These are phyloP conservation scores for Spathaspora arborariae DNA, from an alignment of 805 yeast genomes.

Conservation along the genomic window DNA sequence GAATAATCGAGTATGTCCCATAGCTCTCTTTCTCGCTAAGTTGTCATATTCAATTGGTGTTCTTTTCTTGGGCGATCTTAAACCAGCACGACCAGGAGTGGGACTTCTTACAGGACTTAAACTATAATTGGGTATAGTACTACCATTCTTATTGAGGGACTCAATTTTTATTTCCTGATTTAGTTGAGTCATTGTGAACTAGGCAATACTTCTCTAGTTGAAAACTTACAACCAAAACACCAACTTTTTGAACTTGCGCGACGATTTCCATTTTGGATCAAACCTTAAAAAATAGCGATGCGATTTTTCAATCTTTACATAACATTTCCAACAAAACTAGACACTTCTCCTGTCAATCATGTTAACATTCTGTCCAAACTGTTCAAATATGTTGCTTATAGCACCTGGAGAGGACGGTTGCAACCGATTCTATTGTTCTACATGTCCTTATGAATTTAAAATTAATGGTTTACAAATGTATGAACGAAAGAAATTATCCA, in stretches of 20 bases:
- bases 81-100: conserved; percentile 40
- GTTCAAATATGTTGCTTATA: conserved; percentile 84
- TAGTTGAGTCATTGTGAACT: not conserved
- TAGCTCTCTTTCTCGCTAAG: conserved; percentile 50
- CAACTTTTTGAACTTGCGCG: not conserved
- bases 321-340: not conserved
- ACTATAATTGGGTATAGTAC: conserved; percentile 13
- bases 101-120: conserved; percentile 33
- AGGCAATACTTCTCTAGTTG: not conserved
- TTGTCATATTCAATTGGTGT: conserved; percentile 35
- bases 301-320: not conserved
- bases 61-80: conserved; percentile 42
- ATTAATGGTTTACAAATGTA: conserved; percentile 79
- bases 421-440: conserved; percentile 78
- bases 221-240: not conserved
- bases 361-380: conserved; percentile 94
- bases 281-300: not conserved
- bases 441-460: conserved; percentile 94
- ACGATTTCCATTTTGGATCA: not conserved
- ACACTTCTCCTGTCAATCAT: conserved; percentile 31
- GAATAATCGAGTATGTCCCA: conserved; percentile 17
- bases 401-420: conserved; percentile 45
- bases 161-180: not conserved
- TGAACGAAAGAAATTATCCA: conserved; percentile 76
- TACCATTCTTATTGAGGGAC: conserved; percentile 18